Base-by-base conservation (phyloP, 768 basidiomycete genomes). In the Termitomyces sp. region DNA sequence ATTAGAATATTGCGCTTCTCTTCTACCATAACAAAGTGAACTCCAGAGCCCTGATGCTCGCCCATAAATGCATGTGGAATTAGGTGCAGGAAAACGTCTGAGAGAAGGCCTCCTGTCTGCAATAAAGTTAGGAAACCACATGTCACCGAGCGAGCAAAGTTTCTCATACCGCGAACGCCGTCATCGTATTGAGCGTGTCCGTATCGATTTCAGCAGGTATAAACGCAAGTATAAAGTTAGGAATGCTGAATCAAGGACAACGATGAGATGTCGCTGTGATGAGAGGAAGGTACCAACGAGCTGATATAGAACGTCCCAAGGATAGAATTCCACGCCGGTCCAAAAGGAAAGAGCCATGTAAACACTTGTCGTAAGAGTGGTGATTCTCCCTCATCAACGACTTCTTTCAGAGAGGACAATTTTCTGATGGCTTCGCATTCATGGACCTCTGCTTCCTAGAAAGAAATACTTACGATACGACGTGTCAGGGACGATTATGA, bases 221-320 rank as follows among this genome's bases (percentile, higher is more conserved):
- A 68, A 95, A 94, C 5, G 91, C 90, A 52, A 97, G 87, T 60
- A 97, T 93, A 64, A 97, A 91, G 73, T 97, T 97, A 48, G 94
- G 94, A 56, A 95, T 83, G 37, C 92, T 94, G 67, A 58, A 27
- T 17, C 17, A 48, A 49, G 57, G 30, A 45, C 56, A 60, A 59
- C 4, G 3, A 61, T 52, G 68, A 52, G 52, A 56, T 59, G 45
- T n/a, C 4, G n/a, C 5, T 3, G 27, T n/a, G 28, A 40, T 51
- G 50, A 46, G 39, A 46, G 42, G 35, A 30, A 17, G 43, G 41
- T 56, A 81, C 91, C 67, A 69, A 94, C 93, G 92, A 95, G 79
- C 91, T 94, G 73, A 95, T 95, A 76, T 95, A 95, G 78, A 95
- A 94, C 19, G 94, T 95, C 59, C 90, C 94, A 28, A 95, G 78